Evolutionary conservation across 2,329 filamentous ascomycete genomes (phyloP), one percentile per base, ranked within the genome.

Genomic region (Colletotrichum graminicola): DNA sequence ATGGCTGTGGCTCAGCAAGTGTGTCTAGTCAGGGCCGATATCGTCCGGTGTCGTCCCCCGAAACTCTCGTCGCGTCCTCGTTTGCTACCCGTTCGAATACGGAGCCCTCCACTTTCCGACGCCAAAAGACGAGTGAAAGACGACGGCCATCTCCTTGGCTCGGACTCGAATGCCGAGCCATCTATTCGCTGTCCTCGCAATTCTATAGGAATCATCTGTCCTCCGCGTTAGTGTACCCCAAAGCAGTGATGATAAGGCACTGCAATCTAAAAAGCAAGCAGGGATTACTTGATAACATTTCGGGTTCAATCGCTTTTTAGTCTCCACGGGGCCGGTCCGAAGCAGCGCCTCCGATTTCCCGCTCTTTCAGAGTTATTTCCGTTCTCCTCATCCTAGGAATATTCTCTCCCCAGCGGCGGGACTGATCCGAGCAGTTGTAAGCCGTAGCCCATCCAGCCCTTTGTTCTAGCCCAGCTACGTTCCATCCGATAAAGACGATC

Each of bases 121-220:
- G 61, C 61, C 45, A 63, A 34, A 18, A 56, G 32, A 43, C 45
- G 8, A 29, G 43, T 62, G 14, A 51, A 49, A 62, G 45, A 55
- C 32, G n/a, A 60, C 59, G 54, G 65, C 59, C 39, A 39, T 51
- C 45, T 54, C 49, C 49, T 62, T 62, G 32, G 21, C 45, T 54
- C 54, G 62, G 65, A 60, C 56, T 69, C 62, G 61, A 72, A 69
- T 63, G 64, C 72, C 61, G 72, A 72, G 56, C 55, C 21, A 26
- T 21, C n/a, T 21, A n/a, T 61, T 32, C 21, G 29, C 29, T 34
- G 47, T 21, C 10, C 36, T 54, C 36, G 51, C 59, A 47, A 54
- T 14, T 14, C 14, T 21, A 55, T 59, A 45, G 47, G 16, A 32
- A 56, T 45, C 63, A 43, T 29, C 43, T 56, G 54, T 12, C 36